Conservation (phyloP, 2,329 filamentous ascomycete genomes). For the Aplosporella prunicola region DNA sequence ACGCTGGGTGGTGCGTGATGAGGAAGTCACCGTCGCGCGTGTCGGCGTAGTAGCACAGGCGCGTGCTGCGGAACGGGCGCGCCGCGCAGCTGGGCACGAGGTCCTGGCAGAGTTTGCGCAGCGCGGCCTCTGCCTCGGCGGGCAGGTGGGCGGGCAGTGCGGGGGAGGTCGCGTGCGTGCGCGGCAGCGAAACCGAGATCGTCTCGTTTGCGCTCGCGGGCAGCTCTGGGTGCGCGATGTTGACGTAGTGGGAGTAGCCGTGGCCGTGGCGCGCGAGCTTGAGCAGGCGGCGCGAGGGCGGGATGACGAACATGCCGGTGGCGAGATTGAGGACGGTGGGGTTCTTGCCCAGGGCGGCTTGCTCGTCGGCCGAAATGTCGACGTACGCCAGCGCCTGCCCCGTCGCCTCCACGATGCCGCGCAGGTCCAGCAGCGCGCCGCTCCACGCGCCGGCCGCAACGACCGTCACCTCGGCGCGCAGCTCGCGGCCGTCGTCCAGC, state of each 20-base stretch:
- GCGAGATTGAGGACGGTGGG: constrained; percentile 67
- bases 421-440: constrained; percentile 63
- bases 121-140: constrained; percentile 22
- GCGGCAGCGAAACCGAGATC: constrained; percentile 40
- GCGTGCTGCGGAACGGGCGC: constrained; percentile 36
- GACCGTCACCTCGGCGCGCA: constrained; percentile 63
- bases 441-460: constrained; percentile 87
- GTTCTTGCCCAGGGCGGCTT: constrained; percentile 51
- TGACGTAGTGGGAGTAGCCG: constrained; percentile 40
- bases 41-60: constrained; percentile 50
- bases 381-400: constrained; percentile 77
- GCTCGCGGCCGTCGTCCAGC: constrained; percentile 39
- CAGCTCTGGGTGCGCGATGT: constrained; percentile 37
- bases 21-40: constrained; percentile 47
- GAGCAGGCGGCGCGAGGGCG: constrained; percentile 41
- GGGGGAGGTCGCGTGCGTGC: constrained; percentile 33
- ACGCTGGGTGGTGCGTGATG: constrained; percentile 42
- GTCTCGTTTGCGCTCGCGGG: constrained; percentile 11
- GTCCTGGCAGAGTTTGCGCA: constrained; percentile 21
- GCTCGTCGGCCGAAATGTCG: constrained; percentile 61
- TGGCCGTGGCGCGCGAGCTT: constrained; percentile 44
- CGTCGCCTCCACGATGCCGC: constrained; percentile 67
- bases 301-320: constrained; percentile 65
- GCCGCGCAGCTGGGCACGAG: constrained; percentile 17
- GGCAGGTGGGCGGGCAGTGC: constrained; percentile 20